Percentiles rank a stretch among this genome's conserved stretches.
phyloP scores from a whole-genome alignment of 805 yeast genomes.

The Yueomyces sinensis region DNA sequence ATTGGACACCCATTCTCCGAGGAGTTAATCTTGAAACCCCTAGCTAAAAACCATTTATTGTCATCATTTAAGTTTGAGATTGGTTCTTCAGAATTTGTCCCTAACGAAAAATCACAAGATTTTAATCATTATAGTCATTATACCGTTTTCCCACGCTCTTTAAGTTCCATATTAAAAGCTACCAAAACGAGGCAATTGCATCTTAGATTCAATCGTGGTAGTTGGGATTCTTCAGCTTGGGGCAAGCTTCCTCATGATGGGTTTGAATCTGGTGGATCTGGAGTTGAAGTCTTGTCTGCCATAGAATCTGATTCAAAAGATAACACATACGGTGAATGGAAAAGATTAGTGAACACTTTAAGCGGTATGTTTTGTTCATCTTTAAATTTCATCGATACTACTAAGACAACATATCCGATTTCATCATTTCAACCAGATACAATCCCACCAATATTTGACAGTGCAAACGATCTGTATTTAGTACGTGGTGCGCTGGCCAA shows the following conservation, averaged over 20 bases:
- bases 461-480: conserved; percentile 33
- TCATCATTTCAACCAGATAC: conserved; percentile 22
- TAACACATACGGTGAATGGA: conserved; percentile 58
- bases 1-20: conserved; percentile 43
- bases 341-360: conserved; percentile 51
- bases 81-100: conserved; percentile 34
- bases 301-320: conserved; percentile 48
- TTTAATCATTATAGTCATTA: conserved; percentile 32
- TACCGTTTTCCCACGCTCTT: conserved; percentile 62
- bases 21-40: conserved; percentile 46
- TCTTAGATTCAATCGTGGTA: conserved; percentile 81
- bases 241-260: conserved; percentile 73
- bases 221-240: conserved; percentile 88
- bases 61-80: conserved; percentile 60
- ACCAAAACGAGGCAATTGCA: conserved; percentile 67
- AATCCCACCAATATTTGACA: conserved; percentile 17
- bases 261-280: conserved; percentile 72
- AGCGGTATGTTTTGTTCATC: conserved; percentile 95
- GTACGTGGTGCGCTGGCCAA: conserved; percentile 83
- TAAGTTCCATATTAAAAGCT: conserved; percentile 61
- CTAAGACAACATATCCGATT: conserved; percentile 61
- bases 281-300: conserved; percentile 86
- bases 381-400: conserved; percentile 69
- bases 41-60: conserved; percentile 57
- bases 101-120: conserved; percentile 13